Base-by-base conservation (phyloP, 192 early-diverging fungal species). In the Coemansia sp. region DNA sequence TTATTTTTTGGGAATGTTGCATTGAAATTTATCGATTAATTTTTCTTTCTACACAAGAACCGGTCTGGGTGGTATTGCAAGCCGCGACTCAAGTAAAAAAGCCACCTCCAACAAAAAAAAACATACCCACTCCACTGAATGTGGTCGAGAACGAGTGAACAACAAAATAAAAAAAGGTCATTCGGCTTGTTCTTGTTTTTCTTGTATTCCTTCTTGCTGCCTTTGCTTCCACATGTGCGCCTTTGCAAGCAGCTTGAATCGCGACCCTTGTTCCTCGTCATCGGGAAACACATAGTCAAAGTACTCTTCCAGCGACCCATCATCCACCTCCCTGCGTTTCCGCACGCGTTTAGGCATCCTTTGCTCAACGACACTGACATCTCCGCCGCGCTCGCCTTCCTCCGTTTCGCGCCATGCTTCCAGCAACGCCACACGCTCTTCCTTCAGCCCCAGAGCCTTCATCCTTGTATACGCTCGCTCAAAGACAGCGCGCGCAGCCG, bases 281-380 rank as follows among this genome's bases (percentile, higher is more conserved):
- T 99, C 98, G 34, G 96, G 95, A 78, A 97, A 99, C 57, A 99
- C 91, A 76, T 98, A 98, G 69, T 98, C 97, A 85, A 92, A 94
- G 88, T 96, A 99, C 87, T 99, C 98, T 75, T 99, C 98, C 89
- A 92, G 88, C 24, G 91, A 87, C 34, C 84, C 84, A 21, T 83
- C 86, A 21, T 83, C 85, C 20, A 83, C 71, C 64, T 86, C 81
- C 49, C 96, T 86, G 64, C 95, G 87, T 75, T 91, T 92, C 78
- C 96, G 96, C 77, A 99, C 95, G 51, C 93, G 87, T 60, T 90
- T 89, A 41, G 98, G 98, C 89, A 95, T 89, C 67, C 88, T 87
- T 18, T 67, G 75, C 81, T 92, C 84, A 1, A 96, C 93, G 10
- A 38, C 67, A n/a, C 85, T 81, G 8, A 87, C 58, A 48, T 91